A percentile compares a stretch with the other conserved stretches of the same genome.
These are phyloP conservation scores for Trichomonas tenax DNA, from an alignment of 208 protist species.

Conservation along the genomic window DNA sequence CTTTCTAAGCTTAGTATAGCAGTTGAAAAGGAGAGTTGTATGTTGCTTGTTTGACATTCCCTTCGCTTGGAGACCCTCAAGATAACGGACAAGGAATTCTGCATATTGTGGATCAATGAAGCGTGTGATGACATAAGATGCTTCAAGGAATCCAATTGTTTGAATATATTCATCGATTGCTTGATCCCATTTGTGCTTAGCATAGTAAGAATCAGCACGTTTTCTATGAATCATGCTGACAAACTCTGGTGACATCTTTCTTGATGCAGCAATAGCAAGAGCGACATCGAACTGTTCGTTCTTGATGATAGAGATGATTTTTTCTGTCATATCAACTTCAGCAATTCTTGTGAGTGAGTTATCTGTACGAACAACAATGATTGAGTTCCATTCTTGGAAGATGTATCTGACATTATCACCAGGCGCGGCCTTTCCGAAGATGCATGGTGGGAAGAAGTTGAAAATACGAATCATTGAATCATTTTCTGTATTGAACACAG, in stretches of 20 bases:
- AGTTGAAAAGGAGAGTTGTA: not conserved
- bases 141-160: not conserved
- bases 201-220: not conserved
- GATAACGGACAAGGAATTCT: not conserved
- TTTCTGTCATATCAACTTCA: not conserved
- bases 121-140: not conserved
- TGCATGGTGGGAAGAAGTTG: not conserved
- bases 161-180: not conserved
- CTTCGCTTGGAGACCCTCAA: not conserved
- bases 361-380: not conserved
- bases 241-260: not conserved
- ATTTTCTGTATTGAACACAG: not conserved
- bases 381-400: not conserved
- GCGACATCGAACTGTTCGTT: not conserved
- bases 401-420: not conserved
- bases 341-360: not conserved
- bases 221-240: not conserved
- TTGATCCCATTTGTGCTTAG: not conserved
- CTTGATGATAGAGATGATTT: not conserved
- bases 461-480: not conserved
- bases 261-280: not conserved
- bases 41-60: not conserved
- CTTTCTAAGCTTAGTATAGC: constrained; percentile 13
- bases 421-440: not conserved
- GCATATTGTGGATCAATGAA: not conserved